Base-by-base conservation (phyloP, 1,284 basidiomycete genomes). In the Cutaneotrichosporon dermatis region DNA sequence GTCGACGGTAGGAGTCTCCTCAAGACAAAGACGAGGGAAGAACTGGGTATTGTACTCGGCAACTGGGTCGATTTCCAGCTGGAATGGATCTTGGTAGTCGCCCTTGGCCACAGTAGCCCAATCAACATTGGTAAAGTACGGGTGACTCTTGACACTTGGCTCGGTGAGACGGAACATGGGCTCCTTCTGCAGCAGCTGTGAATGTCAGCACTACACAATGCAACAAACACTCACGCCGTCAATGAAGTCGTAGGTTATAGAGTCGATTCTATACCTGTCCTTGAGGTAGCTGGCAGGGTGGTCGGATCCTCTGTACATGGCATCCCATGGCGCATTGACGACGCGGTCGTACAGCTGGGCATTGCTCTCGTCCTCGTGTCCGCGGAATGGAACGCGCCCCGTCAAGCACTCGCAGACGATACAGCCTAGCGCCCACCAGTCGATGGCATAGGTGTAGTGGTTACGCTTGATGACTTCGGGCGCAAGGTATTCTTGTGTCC, bases 401-500 rank as follows among this genome's bases (percentile, higher is more conserved):
- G 75, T 70, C 54, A 78, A 61, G 86, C 95, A 94, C 80, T 98
- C 95, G 75, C 90, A 93, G 59, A 97, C 80, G 88, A 98, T 96
- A 62, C 93, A 97, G 15, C 94, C 94, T 70, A 96, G 89, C 65
- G 89, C 90, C 93, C 94, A 98, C 90, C 92, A 95, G 75, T 98
- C 94, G 16, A 95, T 92, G 68, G 94, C 90, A 72, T 94, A 97
- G 64, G 88, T 88, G 76, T 98, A 97, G 15, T 89, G 85, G 65
- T 89, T 79, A 4, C 92, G 90, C 70, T 92, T 88, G 69, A 98
- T 91, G 54, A 98, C 92, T 75, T 95, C 92, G 0, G 92, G 92
- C 13, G 92, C 70, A 13, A 97, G 83, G 71, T 97, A 97, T 76
- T 96, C 93, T 4, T 92, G 89, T 7, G 92, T 96, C 9, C 76